Conservation (phyloP, 2,329 filamentous ascomycete genomes). For the Pseudopyrenochaeta lycopersici region DNA sequence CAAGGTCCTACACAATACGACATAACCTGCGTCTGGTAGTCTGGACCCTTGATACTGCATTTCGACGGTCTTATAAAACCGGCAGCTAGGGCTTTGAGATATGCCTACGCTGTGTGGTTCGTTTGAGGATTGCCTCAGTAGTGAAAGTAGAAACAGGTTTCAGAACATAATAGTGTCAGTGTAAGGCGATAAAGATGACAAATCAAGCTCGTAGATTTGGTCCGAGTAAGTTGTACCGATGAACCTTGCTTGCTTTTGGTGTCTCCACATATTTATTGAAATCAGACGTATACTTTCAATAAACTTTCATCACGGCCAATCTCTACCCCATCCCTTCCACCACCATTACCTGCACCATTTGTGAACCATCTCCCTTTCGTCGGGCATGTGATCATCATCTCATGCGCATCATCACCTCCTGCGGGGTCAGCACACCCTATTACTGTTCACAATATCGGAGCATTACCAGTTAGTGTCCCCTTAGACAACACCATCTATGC, state of each 20-base stretch:
- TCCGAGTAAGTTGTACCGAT: not conserved
- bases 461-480: not conserved
- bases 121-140: too few species aligned
- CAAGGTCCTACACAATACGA: too few species aligned
- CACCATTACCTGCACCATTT: not conserved
- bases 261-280: not conserved
- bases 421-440: not conserved
- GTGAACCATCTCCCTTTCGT: not conserved
- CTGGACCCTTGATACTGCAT: too few species aligned
- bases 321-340: not conserved
- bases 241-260: not conserved
- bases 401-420: conserved; percentile 1
- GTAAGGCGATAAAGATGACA: too few species aligned
- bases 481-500: not conserved
- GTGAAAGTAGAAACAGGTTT: too few species aligned
- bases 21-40: too few species aligned
- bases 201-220: too few species aligned
- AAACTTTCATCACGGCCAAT: not conserved
- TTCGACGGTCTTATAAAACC: too few species aligned
- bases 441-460: not conserved
- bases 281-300: not conserved
- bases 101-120: too few species aligned
- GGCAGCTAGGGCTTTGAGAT: too few species aligned
- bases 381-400: conserved; percentile 2
- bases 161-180: too few species aligned